phyloP scores from a whole-genome alignment of 495 filamentous ascomycete genomes.

The Talaromyces proteolyticus region DNA sequence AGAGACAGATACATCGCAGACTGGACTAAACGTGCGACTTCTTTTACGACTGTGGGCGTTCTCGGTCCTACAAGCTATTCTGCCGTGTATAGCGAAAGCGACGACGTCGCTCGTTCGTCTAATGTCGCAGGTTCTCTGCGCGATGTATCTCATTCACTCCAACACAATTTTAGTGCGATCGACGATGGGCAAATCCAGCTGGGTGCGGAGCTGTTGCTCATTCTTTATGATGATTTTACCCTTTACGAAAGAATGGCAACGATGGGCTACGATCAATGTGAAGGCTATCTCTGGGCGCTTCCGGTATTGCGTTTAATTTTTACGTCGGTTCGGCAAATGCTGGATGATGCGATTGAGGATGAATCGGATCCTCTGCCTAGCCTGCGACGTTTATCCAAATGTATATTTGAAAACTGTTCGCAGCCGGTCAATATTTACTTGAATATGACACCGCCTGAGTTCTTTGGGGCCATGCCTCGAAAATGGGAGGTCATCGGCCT shows the following conservation, averaged over 20 bases:
- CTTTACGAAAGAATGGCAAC: constrained; percentile 18
- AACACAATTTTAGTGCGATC: background rate
- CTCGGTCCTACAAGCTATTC: constrained; percentile 39
- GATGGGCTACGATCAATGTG: constrained; percentile 12
- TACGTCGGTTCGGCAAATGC: constrained; percentile 11
- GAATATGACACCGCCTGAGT: constrained; percentile 16
- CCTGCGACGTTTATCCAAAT: constrained; percentile 11
- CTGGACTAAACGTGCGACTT: background rate
- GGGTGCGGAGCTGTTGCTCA: constrained; percentile 16
- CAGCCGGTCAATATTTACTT: constrained; percentile 10
- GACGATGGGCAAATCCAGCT: constrained; percentile 13
- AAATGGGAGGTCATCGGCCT: constrained; percentile 23
- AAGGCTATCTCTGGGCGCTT: constrained; percentile 16
- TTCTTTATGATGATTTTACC: constrained; percentile 15
- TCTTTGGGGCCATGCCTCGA: constrained; percentile 4
- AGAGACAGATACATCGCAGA: constrained; percentile 1
- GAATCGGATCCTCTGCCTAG: constrained; percentile 4
- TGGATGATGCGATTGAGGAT: constrained; percentile 5
- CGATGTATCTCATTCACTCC: constrained; percentile 2
- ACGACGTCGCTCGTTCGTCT: background rate
- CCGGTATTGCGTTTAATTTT: constrained; percentile 14
- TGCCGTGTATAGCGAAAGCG: constrained; percentile 21
- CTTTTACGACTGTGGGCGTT: constrained; percentile 8
- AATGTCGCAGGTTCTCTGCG: constrained; percentile 1
- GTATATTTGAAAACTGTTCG: constrained; percentile 16